phyloP scores from a whole-genome alignment of 768 basidiomycete species.

The Steccherinum ochraceum region DNA sequence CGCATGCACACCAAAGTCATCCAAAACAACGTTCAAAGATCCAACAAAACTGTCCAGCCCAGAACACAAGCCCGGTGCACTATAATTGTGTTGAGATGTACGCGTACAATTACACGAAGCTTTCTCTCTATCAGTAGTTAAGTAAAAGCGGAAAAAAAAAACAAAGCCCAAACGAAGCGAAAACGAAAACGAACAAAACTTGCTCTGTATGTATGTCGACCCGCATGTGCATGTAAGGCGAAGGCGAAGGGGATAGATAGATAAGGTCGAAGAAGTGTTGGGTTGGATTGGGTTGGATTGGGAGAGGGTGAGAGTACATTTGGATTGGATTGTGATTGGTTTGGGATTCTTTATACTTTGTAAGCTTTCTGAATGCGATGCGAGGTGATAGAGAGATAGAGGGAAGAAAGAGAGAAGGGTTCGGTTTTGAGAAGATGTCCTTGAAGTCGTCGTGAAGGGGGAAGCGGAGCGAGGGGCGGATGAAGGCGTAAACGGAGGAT shows the following conservation, averaged over 20 bases:
- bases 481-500: neutral
- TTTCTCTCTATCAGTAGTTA: conserved; percentile 15
- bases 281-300: neutral
- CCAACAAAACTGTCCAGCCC: too few relatives aligned
- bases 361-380: too few relatives aligned
- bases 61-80: too few relatives aligned
- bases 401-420: conserved; percentile 24
- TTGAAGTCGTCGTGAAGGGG: conserved; percentile 1
- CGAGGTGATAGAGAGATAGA: neutral
- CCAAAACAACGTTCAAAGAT: too few relatives aligned
- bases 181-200: conserved; percentile 1
- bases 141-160: conserved; percentile 1
- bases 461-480: neutral
- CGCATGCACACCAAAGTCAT: too few relatives aligned
- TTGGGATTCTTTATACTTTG: too few relatives aligned
- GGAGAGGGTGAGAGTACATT: neutral
- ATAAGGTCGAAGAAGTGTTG: neutral
- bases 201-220: too few relatives aligned
- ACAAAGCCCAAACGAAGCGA: neutral
- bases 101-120: conserved; percentile 26
- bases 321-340: neutral
- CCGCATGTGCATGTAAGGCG: neutral
- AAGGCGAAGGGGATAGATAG: neutral
- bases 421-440: conserved; percentile 21
- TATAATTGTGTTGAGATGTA: conserved; percentile 21